A percentile compares a stretch with the other conserved stretches of the same genome.
Evolutionary conservation across 2,329 filamentous ascomycete genomes (phyloP).

Genomic region (Neofusicoccum sp.): DNA sequence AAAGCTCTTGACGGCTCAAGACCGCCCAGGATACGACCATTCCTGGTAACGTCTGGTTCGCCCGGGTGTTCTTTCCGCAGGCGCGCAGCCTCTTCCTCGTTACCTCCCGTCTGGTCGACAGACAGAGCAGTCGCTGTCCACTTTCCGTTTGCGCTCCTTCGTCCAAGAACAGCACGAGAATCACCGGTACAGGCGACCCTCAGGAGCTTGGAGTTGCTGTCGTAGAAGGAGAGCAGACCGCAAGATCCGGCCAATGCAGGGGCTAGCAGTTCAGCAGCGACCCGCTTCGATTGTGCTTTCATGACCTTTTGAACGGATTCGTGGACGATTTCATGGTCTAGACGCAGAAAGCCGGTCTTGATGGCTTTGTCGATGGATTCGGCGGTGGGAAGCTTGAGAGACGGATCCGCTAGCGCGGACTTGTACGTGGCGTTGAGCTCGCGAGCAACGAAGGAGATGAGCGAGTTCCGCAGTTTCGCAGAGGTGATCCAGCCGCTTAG

Average conservation of each 20-base stretch:
- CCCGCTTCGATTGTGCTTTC: slow-evolving; percentile 84
- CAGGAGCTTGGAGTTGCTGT: slow-evolving; percentile 81
- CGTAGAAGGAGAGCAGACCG: slow-evolving; percentile 94
- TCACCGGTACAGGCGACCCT: slow-evolving; percentile 96
- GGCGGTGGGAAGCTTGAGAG: slow-evolving; percentile 66
- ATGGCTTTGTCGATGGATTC: slow-evolving; percentile 88
- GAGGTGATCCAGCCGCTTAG: slow-evolving; percentile 94
- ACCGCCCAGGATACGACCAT: slow-evolving; percentile 88
- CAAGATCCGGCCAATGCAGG: slow-evolving; percentile 97
- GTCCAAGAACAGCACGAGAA: slow-evolving; percentile 90
- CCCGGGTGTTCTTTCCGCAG: slow-evolving; percentile 85
- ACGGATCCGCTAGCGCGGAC: slow-evolving; percentile 62
- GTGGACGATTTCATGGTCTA: slow-evolving; percentile 94
- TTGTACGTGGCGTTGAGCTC: slow-evolving; percentile 94
- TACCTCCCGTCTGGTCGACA: slow-evolving; percentile 91
- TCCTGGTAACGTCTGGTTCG: slow-evolving; percentile 83
- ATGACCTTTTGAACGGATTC: slow-evolving; percentile 90
- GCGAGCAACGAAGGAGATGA: slow-evolving; percentile 89
- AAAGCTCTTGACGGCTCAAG: slow-evolving; percentile 93
- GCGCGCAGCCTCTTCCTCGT: slow-evolving; percentile 78
- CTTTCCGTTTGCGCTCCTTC: slow-evolving; percentile 74
- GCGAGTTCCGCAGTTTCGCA: slow-evolving; percentile 86
- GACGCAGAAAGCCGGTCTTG: slow-evolving; percentile 83
- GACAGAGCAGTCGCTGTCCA: slow-evolving; percentile 91
- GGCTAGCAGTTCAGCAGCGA: slow-evolving; percentile 87